Base-by-base conservation (phyloP, 2,329 filamentous ascomycete species). In the Ceratocystis eucalypticola region DNA sequence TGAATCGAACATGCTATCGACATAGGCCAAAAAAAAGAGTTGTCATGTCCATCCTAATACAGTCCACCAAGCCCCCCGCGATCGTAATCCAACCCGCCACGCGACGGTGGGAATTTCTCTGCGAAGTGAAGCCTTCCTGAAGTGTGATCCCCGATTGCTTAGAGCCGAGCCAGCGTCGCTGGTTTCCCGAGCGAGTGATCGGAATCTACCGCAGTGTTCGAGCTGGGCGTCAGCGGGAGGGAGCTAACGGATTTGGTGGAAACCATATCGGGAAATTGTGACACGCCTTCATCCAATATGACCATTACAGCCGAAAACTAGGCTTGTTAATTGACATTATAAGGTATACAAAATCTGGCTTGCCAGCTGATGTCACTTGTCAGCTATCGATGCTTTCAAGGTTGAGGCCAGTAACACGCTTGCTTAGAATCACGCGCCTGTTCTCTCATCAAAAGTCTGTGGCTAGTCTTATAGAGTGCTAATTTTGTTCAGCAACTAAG, bases 41-140 rank as follows among this genome's bases (percentile, higher is more conserved):
- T 71, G 80, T 76, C 77, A 74, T 77, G 77, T 79, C 82, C 78
- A 82, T 82, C 82, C 79, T 79, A 75, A 75, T 73, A 74, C 74
- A 72, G 76, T 76, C 79, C 76, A 78, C 80, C 83, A 85, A 81
- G 75, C 82, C 82, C 81, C 79, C 74, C 79, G 77, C 80, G 78
- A 80, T 80, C 83, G 84, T 86, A 75, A 81, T 87, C 84, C 84
- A 84, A 76, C 79, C 77, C 84, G 85, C 85, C 84, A 87, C 80
- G 80, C 80, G 80, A 85, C 82, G 84, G 84, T 83, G 84, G 82
- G 84, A 80, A 84, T 79, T 75, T 75, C 84, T 86, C 82, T 87
- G 84, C 84, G 85, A 83, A 85, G 84, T 87, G 82, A 87, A 77
- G 67, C 84, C 84, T 86, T 84, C 81, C 85, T 87, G 80, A 84